Evolutionary conservation across 192 early-diverging fungal genomes (phyloP).

Genomic region (Spizellomyces punctatus): DNA sequence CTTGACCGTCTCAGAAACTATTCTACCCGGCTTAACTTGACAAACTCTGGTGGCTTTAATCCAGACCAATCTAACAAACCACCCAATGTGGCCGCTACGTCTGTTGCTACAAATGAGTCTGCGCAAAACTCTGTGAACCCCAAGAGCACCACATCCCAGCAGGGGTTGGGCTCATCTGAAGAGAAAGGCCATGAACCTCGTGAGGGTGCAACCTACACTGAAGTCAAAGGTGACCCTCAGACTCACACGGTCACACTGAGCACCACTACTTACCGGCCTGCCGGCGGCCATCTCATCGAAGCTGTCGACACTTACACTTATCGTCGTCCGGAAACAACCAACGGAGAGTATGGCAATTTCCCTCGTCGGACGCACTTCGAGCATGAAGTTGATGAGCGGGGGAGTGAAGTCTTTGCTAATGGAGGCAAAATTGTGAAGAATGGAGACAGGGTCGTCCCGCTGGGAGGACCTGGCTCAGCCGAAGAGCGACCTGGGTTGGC

Average conservation of each 20-base stretch:
- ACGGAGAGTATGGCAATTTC: slow-evolving; percentile 37
- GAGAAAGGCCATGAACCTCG: not conserved
- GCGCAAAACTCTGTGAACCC: not conserved
- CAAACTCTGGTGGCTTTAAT: not conserved
- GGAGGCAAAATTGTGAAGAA: slow-evolving; percentile 28
- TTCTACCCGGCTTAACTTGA: not conserved
- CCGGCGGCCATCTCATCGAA: slow-evolving; percentile 19
- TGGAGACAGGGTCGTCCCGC: slow-evolving; percentile 21
- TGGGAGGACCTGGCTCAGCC: slow-evolving; percentile 24
- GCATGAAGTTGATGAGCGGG: slow-evolving; percentile 3
- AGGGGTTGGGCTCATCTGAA: not conserved
- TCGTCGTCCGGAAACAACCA: slow-evolving; percentile 33
- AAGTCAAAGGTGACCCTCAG: slow-evolving; percentile 33
- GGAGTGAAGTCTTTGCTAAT: slow-evolving; percentile 15
- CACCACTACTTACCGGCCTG: slow-evolving; percentile 20
- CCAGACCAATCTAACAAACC: not conserved
- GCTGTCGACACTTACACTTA: slow-evolving; percentile 31
- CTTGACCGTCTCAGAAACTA: slow-evolving; percentile 21
- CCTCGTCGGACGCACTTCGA: slow-evolving; percentile 24
- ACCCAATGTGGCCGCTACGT: not conserved
- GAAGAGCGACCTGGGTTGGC: slow-evolving; percentile 33
- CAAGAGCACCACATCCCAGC: not conserved
- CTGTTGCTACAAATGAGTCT: not conserved
- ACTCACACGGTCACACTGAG: slow-evolving; percentile 28
- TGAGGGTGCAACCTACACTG: slow-evolving; percentile 16